A percentile compares a stretch with the other conserved stretches of the same genome.
Evolutionary conservation across 139 green algal species (phyloP).

Genomic region (Chlorella ohadii): DNA sequence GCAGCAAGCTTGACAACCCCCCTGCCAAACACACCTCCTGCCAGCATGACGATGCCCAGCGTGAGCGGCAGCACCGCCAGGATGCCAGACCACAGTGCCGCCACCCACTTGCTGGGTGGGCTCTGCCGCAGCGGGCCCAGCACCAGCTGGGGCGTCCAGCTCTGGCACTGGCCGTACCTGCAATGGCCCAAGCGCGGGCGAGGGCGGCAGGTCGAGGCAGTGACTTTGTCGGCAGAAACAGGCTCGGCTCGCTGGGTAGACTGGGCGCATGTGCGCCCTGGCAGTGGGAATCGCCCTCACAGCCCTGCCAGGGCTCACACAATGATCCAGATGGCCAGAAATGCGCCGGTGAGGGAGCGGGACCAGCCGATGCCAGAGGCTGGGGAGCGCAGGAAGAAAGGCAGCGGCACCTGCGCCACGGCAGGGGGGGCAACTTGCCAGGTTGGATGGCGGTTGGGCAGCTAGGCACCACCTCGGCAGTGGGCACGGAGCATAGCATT

Average conservation of each 20-base stretch:
- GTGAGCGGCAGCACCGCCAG: conserved; percentile 62
- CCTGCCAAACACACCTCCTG: not conserved
- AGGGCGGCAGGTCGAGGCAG: not conserved
- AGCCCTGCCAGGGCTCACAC: too few relatives aligned
- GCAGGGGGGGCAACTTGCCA: not conserved
- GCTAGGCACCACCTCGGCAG: too few relatives aligned
- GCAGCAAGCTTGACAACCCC: not conserved
- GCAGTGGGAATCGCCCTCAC: too few relatives aligned
- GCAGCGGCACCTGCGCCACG: conserved; percentile 84
- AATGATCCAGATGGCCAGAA: conserved; percentile 51
- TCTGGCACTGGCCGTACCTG: conserved; percentile 79
- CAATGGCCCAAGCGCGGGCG: not conserved
- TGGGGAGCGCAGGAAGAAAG: conserved; percentile 83
- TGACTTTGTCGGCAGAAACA: not conserved
- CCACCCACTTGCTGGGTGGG: conserved; percentile 81
- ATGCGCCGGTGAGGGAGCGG: conserved; percentile 59
- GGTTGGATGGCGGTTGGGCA: too few relatives aligned
- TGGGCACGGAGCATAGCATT: too few relatives aligned
- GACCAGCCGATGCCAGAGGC: conserved; percentile 76
- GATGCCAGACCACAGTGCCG: conserved; percentile 71
- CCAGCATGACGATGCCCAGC: conserved; percentile 68
- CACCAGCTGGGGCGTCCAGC: conserved; percentile 79
- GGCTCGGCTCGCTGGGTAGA: not conserved
- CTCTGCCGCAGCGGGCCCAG: conserved; percentile 76
- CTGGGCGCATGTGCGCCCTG: too few relatives aligned